Evolutionary conservation across 2,329 filamentous ascomycete species (phyloP).

Genomic region (Diaporthe sp.): DNA sequence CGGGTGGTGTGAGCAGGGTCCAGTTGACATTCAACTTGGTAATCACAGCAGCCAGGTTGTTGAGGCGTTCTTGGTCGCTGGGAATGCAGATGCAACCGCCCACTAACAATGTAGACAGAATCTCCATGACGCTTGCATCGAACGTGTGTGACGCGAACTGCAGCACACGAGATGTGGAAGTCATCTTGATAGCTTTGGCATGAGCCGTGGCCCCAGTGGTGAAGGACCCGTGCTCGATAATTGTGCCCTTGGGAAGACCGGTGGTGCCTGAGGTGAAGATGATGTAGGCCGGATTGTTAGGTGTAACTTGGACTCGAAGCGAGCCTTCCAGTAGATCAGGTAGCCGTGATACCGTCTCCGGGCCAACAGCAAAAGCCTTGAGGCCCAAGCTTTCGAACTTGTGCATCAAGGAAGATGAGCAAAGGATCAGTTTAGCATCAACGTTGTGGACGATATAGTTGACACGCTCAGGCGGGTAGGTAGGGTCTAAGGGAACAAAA

Average conservation of each 20-base stretch:
- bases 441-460: slow-evolving; percentile 41
- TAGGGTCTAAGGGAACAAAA: slow-evolving; percentile 27
- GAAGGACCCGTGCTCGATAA: slow-evolving; percentile 12
- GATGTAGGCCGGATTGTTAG: slow-evolving; percentile 49
- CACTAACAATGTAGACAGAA: slow-evolving; percentile 64
- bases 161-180: slow-evolving; percentile 46
- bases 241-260: slow-evolving; percentile 57
- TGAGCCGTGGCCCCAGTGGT: background rate
- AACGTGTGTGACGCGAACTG: slow-evolving; percentile 69
- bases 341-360: slow-evolving; percentile 6
- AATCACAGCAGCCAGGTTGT: slow-evolving; percentile 65
- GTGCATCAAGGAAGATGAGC: slow-evolving; percentile 9
- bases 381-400: background rate
- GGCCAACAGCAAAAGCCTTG: background rate
- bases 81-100: slow-evolving; percentile 75
- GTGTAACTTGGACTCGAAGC: slow-evolving; percentile 10
- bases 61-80: slow-evolving; percentile 61
- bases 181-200: slow-evolving; percentile 7
- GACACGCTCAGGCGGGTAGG: slow-evolving; percentile 39
- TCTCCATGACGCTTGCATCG: slow-evolving; percentile 66
- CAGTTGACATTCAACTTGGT: slow-evolving; percentile 64
- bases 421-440: slow-evolving; percentile 5
- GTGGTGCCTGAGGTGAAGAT: slow-evolving; percentile 69
- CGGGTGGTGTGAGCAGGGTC: slow-evolving; percentile 69
- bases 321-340: background rate